Percentiles rank a stretch among this genome's conserved stretches.
phyloP scores from a whole-genome alignment of 2,329 filamentous ascomycete genomes.

The Colletotrichum scovillei region DNA sequence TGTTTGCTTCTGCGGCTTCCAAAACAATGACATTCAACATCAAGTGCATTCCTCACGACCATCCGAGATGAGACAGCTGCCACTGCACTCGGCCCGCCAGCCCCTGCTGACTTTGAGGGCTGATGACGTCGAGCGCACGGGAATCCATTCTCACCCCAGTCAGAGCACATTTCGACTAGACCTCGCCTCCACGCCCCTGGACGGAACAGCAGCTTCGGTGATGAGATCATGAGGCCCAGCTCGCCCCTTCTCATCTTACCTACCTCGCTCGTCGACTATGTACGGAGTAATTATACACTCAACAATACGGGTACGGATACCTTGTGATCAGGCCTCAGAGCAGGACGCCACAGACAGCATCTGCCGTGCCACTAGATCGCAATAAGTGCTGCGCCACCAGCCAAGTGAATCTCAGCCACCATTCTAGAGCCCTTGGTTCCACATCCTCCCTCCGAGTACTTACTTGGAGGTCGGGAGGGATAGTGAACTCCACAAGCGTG shows the following conservation, averaged over 20 bases:
- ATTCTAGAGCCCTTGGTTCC: no score
- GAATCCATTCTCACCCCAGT: neutral
- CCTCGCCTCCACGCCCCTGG: neutral
- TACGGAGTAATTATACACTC: no score
- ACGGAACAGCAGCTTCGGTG: neutral
- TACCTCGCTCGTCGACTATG: neutral
- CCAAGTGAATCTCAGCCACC: no score
- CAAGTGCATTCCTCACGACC: neutral
- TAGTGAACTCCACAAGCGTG: no score
- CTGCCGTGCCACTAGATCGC: no score
- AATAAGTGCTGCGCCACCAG: no score
- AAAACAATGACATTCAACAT: constrained; percentile 1
- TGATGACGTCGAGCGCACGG: constrained; percentile 30
- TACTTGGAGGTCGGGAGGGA: no score
- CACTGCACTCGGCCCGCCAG: constrained; percentile 5
- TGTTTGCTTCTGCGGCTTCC: neutral
- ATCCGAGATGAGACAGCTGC: constrained; percentile 6
- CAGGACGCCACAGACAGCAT: no score
- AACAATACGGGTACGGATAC: no score
- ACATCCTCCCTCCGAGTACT: no score
- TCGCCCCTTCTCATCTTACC: neutral
- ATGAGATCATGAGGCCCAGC: constrained; percentile 11
- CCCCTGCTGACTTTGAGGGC: constrained; percentile 7
- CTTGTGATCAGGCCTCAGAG: no score
- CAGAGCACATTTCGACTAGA: neutral